Evolutionary conservation across 805 yeast genomes (phyloP).

Genomic region (Metschnikowia peoriensis): DNA sequence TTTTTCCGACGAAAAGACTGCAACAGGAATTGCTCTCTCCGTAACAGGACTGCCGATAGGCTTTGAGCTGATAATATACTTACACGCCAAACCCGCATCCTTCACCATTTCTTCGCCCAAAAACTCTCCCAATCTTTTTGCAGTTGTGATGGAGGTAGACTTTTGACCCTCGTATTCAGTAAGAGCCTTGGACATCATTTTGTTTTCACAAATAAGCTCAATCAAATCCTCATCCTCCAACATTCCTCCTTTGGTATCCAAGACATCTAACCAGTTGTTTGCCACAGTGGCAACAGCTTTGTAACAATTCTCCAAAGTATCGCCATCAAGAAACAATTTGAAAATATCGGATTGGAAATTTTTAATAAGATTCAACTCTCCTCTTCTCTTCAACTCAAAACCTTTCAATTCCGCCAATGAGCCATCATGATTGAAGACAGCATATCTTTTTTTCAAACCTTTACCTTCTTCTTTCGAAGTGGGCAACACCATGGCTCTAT

Average conservation of each 20-base stretch:
- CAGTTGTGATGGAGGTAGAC: conserved; percentile 94
- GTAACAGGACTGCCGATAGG: conserved; percentile 90
- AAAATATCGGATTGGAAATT: conserved; percentile 95
- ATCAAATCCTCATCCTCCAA: conserved; percentile 92
- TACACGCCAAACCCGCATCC: conserved; percentile 94
- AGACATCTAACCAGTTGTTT: conserved; percentile 91
- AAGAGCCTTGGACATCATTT: conserved; percentile 89
- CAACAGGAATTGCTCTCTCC: conserved; percentile 95
- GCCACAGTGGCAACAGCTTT: conserved; percentile 89
- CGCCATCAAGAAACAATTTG: conserved; percentile 85
- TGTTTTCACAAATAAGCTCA: conserved; percentile 92
- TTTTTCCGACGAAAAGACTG: conserved; percentile 88
- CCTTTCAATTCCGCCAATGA: conserved; percentile 94
- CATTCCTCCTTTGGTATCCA: conserved; percentile 82
- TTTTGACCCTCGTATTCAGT: conserved; percentile 88
- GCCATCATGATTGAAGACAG: conserved; percentile 95
- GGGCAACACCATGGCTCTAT: conserved; percentile 94
- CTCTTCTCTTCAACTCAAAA: conserved; percentile 93
- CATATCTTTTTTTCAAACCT: conserved; percentile 93
- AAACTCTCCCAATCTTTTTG: conserved; percentile 88
- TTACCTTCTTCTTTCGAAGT: conserved; percentile 97
- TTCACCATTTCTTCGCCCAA: conserved; percentile 95
- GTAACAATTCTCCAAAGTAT: conserved; percentile 75
- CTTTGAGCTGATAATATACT: conserved; percentile 80
- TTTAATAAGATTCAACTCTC: conserved; percentile 89